Evolutionary conservation across 192 early-diverging fungal species (phyloP), one percentile per base, ranked within the genome.

Genomic region (Haplosporangium gracile): DNA sequence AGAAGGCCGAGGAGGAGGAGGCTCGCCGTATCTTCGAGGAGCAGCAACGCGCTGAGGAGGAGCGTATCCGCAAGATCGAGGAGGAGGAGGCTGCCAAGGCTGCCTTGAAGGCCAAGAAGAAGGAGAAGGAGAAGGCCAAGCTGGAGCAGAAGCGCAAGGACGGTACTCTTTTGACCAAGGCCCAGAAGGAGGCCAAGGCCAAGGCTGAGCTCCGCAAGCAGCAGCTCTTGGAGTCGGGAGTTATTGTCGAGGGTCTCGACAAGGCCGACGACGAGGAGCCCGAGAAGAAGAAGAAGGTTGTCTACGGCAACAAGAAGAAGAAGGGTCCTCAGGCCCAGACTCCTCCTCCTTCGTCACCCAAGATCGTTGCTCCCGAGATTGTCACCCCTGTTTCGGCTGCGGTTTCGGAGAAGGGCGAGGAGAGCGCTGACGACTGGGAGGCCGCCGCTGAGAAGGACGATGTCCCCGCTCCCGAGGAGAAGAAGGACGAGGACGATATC

Each of bases 111-210:
- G 91, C 78, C n/a, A 87, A 89, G 75, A 96, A 96, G 88, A 96
- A 95, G 85, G 97, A 98, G 77, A 95, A 93, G 82, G 95, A 96
- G 70, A 95, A 96, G 96, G 89, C 89, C n/a, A 96, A 95, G 87
- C 93, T 93, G 38, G 97, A 97, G 78, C 95, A 98, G 88, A 93
- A 97, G 38, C 95, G 94, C 57, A 97, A 96, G 82, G 94, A 96
- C 68, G 98, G 99, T 63, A 97, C 98, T 87, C 93, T 98, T 72
- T 90, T 98, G 82, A 97, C 97, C 43, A 97, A 97, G 88, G 93
- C 95, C n/a, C 97, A 99, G 87, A 97, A 96, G 89, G 94, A 93
- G 74, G 96, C 94, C 65, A 92, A 97, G 82, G 92, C 92, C 8
- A 92, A 89, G 53, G 93, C 93, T 70, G 90, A 95, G 77, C 87